A percentile compares a stretch with the other conserved stretches of the same genome.
Conservation (phyloP, 306 rosid genomes). For the Oxytropis ochrocephala region DNA sequence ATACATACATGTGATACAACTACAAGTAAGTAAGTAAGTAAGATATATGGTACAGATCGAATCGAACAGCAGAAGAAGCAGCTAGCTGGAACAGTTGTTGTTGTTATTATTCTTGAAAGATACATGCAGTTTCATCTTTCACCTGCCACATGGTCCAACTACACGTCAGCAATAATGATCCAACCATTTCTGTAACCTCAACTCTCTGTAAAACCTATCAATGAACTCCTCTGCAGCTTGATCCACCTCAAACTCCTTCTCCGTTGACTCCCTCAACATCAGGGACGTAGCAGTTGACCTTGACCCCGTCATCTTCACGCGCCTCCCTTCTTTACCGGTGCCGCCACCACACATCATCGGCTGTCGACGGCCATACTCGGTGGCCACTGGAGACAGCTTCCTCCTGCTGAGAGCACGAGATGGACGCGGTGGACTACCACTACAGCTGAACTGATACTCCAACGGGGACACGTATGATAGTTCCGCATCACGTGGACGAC, state of each 20-base stretch:
- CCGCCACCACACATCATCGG: constrained; percentile 22
- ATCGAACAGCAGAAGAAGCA: not conserved
- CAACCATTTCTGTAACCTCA: constrained; percentile 55
- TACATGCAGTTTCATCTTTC: not conserved
- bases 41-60: not conserved
- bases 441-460: constrained; percentile 46
- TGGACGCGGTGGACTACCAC: constrained; percentile 35
- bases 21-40: not conserved
- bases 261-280: not conserved
- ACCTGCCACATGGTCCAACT: not conserved
- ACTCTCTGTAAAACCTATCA: constrained; percentile 57
- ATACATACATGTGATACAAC: not conserved
- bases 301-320: not conserved
- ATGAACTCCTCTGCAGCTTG: constrained; percentile 88
- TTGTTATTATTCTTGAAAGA: not conserved
- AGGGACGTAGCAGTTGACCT: not conserved
- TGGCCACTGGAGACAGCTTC: constrained; percentile 20
- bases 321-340: not conserved
- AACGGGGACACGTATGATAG: constrained; percentile 24
- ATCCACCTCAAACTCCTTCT: constrained; percentile 44
- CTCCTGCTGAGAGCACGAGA: not conserved
- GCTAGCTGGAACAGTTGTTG: not conserved
- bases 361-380: not conserved
- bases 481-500: constrained; percentile 37
- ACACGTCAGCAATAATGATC: constrained; percentile 30